phyloP scores from a whole-genome alignment of 1,284 basidiomycete genomes.

The Ustilago trichophora region DNA sequence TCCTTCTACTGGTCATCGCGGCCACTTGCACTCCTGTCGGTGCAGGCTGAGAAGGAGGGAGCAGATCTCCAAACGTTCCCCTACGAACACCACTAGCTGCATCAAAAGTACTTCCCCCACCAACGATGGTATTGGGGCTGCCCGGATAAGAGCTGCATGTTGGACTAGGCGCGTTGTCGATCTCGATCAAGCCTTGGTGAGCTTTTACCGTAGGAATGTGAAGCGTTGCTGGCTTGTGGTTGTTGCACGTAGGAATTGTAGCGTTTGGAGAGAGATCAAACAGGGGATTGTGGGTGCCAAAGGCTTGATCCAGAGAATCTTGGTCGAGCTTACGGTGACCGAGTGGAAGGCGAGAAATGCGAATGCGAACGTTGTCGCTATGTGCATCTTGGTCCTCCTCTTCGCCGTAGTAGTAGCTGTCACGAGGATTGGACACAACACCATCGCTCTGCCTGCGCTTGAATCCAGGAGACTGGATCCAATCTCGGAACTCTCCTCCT shows the following conservation, averaged over 20 bases:
- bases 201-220: background rate
- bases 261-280: constrained; percentile 3
- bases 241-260: background rate
- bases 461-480: constrained; percentile 3
- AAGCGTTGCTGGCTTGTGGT: constrained; percentile 11
- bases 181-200: background rate
- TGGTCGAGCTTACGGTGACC: constrained; percentile 5
- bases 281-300: constrained; percentile 3
- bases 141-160: background rate
- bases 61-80: constrained; percentile 15
- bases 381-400: background rate
- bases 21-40: too few species aligned
- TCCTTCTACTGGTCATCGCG: background rate
- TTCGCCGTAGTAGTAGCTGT: background rate
- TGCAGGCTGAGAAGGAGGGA: background rate
- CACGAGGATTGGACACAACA: background rate
- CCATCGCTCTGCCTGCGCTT: constrained; percentile 18
- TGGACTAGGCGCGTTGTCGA: background rate
- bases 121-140: background rate
- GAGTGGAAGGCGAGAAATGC: constrained; percentile 18
- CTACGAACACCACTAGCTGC: background rate
- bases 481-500: too few species aligned
- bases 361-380: constrained; percentile 6
- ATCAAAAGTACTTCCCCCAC: background rate
- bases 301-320: constrained; percentile 17